These are phyloP conservation scores for Xylariomycetidae sp. DNA, from an alignment of 2,329 filamentous ascomycete species.

Conservation along the genomic window DNA sequence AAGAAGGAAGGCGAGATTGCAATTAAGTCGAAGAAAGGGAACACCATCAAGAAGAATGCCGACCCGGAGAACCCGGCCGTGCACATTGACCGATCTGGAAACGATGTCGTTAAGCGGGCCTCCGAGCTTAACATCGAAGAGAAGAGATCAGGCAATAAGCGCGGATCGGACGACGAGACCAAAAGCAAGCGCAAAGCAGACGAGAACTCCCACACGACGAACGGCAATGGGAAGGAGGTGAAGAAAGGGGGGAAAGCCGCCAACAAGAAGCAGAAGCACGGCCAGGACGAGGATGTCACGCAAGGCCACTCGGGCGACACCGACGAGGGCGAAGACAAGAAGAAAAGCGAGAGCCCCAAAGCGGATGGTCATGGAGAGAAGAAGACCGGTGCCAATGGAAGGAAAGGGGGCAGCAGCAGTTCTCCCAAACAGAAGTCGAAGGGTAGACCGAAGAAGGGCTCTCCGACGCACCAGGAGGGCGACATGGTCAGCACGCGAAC, in stretches of 20 bases:
- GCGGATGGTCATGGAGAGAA: conserved; percentile 3
- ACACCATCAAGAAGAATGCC: conserved; percentile 59
- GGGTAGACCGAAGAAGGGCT: conserved; percentile 8
- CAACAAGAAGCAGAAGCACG: conserved; percentile 23
- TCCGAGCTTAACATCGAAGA: conserved; percentile 53
- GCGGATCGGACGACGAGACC: neutral
- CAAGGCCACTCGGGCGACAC: conserved; percentile 12
- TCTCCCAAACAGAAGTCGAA: conserved; percentile 11
- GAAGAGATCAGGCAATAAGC: conserved; percentile 22
- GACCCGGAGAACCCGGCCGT: conserved; percentile 56
- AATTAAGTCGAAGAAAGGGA: conserved; percentile 55
- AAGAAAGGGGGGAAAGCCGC: conserved; percentile 21
- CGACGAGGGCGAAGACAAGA: conserved; percentile 9
- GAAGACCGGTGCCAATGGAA: conserved; percentile 1
- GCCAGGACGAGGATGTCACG: conserved; percentile 15
- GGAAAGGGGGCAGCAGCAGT: conserved; percentile 3
- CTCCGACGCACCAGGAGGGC: conserved; percentile 10
- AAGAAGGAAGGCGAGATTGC: conserved; percentile 53
- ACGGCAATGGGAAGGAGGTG: conserved; percentile 15
- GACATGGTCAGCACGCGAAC: conserved; percentile 18
- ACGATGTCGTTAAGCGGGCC: conserved; percentile 59
- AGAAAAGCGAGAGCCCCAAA: conserved; percentile 5
- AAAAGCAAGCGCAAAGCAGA: conserved; percentile 11
- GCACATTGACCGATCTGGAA: conserved; percentile 50
- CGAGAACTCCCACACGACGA: conserved; percentile 9